A percentile compares a stretch with the other conserved stretches of the same genome.
Evolutionary conservation across 2,329 filamentous ascomycete genomes (phyloP).

Genomic region (Hypocreales sp.): DNA sequence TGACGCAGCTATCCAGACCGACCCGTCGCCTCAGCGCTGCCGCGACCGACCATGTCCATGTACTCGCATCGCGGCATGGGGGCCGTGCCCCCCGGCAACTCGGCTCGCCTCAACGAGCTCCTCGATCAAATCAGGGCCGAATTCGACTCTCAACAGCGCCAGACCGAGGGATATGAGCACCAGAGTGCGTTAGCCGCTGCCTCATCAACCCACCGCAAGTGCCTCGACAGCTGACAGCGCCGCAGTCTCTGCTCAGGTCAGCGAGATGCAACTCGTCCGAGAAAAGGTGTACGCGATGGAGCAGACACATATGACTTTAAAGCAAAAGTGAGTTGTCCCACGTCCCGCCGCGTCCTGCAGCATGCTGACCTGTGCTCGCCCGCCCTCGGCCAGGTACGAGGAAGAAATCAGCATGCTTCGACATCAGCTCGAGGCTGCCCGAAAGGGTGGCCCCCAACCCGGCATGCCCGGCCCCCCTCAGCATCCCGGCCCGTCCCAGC

Average conservation of each 20-base stretch:
- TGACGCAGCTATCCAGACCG: too few relatives aligned
- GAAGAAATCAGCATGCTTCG: constrained; percentile 76
- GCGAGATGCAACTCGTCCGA: constrained; percentile 88
- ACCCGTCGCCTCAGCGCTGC: background rate
- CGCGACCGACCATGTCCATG: constrained; percentile 46
- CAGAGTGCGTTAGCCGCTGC: constrained; percentile 53
- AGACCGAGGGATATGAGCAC: constrained; percentile 78
- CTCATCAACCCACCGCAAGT: too few relatives aligned
- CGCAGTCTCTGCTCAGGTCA: constrained; percentile 77
- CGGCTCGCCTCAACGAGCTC: constrained; percentile 69
- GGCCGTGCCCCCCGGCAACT: constrained; percentile 42
- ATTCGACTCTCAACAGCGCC: constrained; percentile 72
- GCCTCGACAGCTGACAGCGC: too few relatives aligned
- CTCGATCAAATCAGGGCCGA: constrained; percentile 82
- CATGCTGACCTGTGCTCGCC: background rate
- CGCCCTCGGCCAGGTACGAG: constrained; percentile 60
- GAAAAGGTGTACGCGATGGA: constrained; percentile 91
- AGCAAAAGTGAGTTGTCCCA: constrained; percentile 85
- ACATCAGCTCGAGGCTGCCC: constrained; percentile 69
- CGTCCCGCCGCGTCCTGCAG: background rate
- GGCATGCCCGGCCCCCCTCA: constrained; percentile 54
- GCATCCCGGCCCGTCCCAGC: constrained; percentile 66
- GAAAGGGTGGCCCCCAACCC: constrained; percentile 42
- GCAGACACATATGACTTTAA: constrained; percentile 74
- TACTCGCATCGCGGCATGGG: constrained; percentile 83